A percentile compares a stretch with the other conserved stretches of the same genome.
Conservation (phyloP, 192 early-diverging fungal genomes). For the Glomus cerebriforme region DNA sequence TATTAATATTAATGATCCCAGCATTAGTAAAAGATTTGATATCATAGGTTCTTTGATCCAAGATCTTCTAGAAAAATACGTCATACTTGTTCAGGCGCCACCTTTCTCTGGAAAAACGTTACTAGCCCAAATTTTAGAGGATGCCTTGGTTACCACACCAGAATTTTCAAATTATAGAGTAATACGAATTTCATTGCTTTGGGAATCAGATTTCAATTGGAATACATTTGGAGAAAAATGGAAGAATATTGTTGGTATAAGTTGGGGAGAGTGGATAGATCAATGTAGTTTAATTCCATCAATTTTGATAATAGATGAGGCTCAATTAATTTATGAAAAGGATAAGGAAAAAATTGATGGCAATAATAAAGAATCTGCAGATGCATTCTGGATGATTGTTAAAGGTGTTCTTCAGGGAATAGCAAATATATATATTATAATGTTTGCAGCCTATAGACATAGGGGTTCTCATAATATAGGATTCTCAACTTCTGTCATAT, state of each 20-base stretch:
- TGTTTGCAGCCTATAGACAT: conserved; percentile 31
- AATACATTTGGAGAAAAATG: neutral
- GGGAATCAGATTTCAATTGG: neutral
- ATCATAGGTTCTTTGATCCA: neutral
- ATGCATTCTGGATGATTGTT: conserved; percentile 22
- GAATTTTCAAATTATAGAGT: conserved; percentile 12
- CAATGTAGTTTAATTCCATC: conserved; percentile 23
- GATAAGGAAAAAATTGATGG: neutral
- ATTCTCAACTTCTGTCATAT: neutral
- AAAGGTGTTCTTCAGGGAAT: neutral
- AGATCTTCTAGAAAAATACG: neutral
- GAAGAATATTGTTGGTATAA: neutral
- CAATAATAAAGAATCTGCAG: neutral
- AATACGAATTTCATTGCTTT: conserved; percentile 26
- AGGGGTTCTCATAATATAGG: neutral
- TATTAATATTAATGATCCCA: neutral
- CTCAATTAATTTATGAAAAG: conserved; percentile 19
- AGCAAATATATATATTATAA: neutral
- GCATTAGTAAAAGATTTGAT: neutral
- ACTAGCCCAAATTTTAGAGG: conserved; percentile 1
- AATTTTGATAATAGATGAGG: neutral
- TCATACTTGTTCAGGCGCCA: conserved; percentile 13
- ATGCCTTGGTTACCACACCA: neutral
- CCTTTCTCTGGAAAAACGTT: conserved; percentile 20
- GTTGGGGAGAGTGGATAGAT: conserved; percentile 25